Evolutionary conservation across 306 rosid species (phyloP).

Genomic region (Boehmeria nivea): DNA sequence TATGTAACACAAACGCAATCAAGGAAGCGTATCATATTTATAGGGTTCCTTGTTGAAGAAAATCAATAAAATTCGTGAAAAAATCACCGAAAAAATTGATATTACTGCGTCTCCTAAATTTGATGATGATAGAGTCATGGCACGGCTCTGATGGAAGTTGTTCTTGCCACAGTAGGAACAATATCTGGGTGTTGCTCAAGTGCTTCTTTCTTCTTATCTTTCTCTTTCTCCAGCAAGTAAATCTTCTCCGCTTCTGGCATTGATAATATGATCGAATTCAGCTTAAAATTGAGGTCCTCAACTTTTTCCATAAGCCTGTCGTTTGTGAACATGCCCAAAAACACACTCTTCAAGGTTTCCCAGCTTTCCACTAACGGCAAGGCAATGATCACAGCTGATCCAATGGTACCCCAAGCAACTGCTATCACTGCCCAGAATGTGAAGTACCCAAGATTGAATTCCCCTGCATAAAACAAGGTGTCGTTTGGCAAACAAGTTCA

Average conservation of each 20-base stretch:
- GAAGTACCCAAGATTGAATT: slow-evolving; percentile 62
- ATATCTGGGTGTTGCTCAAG: slow-evolving; percentile 22
- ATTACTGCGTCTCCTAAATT: no score
- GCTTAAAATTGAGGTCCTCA: slow-evolving; percentile 62
- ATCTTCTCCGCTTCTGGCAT: slow-evolving; percentile 73
- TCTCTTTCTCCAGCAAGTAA: slow-evolving; percentile 66
- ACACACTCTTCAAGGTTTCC: slow-evolving; percentile 54
- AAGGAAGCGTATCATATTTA: no score
- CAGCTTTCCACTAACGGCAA: slow-evolving; percentile 71
- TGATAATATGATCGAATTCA: slow-evolving; percentile 55
- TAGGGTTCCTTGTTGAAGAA: no score
- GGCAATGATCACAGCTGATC: slow-evolving; percentile 64
- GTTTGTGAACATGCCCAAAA: slow-evolving; percentile 68
- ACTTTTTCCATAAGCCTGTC: slow-evolving; percentile 68
- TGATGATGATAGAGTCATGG: no score
- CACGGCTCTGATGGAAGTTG: no score
- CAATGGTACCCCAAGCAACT: slow-evolving; percentile 83
- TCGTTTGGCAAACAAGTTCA: no score
- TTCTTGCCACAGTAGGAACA: no score
- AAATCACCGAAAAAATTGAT: no score
- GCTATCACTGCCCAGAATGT: slow-evolving; percentile 85
- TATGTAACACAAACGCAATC: no score
- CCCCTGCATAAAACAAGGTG: slow-evolving; percentile 46
- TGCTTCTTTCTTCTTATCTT: slow-evolving; percentile 41
- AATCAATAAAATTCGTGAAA: no score